Conservation (phyloP, 2,329 filamentous ascomycete genomes). For the Sporothrix dimorphospora region DNA sequence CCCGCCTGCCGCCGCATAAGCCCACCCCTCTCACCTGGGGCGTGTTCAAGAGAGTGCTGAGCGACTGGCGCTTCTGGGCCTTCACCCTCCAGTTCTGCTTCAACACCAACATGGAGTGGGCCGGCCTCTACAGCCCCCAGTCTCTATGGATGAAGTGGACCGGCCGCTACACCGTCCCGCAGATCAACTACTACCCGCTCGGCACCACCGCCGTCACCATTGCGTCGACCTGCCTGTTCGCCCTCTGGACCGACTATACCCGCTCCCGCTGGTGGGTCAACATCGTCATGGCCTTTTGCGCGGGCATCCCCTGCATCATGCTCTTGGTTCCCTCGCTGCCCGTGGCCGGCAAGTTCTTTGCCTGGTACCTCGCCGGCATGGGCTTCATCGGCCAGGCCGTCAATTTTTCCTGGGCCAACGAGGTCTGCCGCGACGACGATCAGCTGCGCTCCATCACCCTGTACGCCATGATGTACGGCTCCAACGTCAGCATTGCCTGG, state of each 20-base stretch:
- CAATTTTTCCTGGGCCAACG: slow-evolving; percentile 18
- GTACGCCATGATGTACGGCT: slow-evolving; percentile 25
- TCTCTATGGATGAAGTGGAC: slow-evolving; percentile 53
- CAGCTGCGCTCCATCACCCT: slow-evolving; percentile 18
- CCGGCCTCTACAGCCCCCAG: slow-evolving; percentile 72
- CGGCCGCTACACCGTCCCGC: slow-evolving; percentile 48
- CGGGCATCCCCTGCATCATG: slow-evolving; percentile 7
- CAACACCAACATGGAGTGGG: slow-evolving; percentile 62
- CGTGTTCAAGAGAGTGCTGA: slow-evolving; percentile 5
- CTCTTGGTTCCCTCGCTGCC: background rate
- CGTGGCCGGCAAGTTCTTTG: slow-evolving; percentile 21
- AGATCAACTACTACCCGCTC: slow-evolving; percentile 60
- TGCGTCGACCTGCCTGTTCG: slow-evolving; percentile 67
- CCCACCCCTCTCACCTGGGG: slow-evolving; percentile 40
- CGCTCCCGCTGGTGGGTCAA: slow-evolving; percentile 10
- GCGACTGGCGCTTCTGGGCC: slow-evolving; percentile 66
- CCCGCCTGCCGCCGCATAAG: slow-evolving; percentile 42
- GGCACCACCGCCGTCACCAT: slow-evolving; percentile 60
- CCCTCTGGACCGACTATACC: slow-evolving; percentile 36
- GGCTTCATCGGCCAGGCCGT: slow-evolving; percentile 5
- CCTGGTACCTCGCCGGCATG: slow-evolving; percentile 17
- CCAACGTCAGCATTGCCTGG: slow-evolving; percentile 19
- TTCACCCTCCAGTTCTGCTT: slow-evolving; percentile 72
- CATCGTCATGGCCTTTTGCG: background rate
- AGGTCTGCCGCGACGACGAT: slow-evolving; percentile 19